Conservation (phyloP, 495 filamentous ascomycete genomes). For the Podospora didyma region DNA sequence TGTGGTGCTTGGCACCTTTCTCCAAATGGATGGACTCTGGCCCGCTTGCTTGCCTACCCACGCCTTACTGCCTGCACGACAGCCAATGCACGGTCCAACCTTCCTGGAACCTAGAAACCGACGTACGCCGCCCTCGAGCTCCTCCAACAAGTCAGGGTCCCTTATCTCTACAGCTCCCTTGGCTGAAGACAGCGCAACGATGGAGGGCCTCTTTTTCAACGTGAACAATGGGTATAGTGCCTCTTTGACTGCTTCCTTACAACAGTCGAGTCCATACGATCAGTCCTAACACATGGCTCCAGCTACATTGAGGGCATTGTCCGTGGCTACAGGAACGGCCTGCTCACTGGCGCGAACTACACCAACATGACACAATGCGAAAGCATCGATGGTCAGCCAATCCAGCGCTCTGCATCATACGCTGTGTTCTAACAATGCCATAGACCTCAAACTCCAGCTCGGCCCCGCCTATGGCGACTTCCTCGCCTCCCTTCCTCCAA, state of each 20-base stretch:
- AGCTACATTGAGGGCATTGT: slow-evolving; percentile 97
- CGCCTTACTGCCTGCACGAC: neutral
- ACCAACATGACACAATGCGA: slow-evolving; percentile 97
- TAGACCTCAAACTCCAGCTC: slow-evolving; percentile 97
- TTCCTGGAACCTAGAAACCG: neutral
- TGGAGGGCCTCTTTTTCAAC: slow-evolving; percentile 97
- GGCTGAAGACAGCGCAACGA: slow-evolving; percentile 34
- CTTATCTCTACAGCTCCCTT: slow-evolving; percentile 10
- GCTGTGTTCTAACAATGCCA: neutral
- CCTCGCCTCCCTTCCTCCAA: slow-evolving; percentile 88
- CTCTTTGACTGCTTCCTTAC: neutral
- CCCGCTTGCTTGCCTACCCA: no score
- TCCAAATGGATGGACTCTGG: no score
- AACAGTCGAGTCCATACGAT: slow-evolving; percentile 1
- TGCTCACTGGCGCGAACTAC: slow-evolving; percentile 89
- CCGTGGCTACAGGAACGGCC: slow-evolving; percentile 90
- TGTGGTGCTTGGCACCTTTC: slow-evolving; percentile 1
- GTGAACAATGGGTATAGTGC: slow-evolving; percentile 78
- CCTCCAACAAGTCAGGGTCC: slow-evolving; percentile 13
- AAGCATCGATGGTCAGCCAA: slow-evolving; percentile 80
- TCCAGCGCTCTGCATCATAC: neutral
- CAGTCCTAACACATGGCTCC: slow-evolving; percentile 30
- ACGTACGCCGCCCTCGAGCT: slow-evolving; percentile 6
- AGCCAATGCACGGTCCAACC: neutral
- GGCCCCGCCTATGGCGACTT: slow-evolving; percentile 96